A percentile compares a stretch with the other conserved stretches of the same genome.
These are phyloP conservation scores for Aureobasidium leucospermi DNA, from an alignment of 2,329 filamentous ascomycete genomes.

Conservation along the genomic window DNA sequence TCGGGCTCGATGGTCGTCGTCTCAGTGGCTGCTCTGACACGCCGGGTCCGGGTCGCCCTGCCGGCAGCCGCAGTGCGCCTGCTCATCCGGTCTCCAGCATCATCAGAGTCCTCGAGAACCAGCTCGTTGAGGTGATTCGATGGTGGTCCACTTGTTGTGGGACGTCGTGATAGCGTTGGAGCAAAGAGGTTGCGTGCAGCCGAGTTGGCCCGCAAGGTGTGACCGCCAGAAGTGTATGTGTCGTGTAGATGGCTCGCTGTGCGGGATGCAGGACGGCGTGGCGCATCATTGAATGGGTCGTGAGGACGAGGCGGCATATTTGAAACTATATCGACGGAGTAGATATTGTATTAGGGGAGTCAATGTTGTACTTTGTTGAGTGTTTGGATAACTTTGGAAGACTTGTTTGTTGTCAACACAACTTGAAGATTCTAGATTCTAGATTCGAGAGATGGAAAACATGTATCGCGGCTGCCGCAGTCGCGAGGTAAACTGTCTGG, in stretches of 20 bases:
- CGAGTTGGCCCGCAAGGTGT: conserved; percentile 3
- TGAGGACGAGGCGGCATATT: conserved; percentile 5
- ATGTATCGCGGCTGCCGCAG: too few species aligned
- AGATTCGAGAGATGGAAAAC: background rate
- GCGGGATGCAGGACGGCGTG: conserved; percentile 6
- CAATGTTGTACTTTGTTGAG: background rate
- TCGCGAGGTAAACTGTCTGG: too few species aligned
- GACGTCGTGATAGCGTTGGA: conserved; percentile 2
- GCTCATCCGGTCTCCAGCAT: conserved; percentile 1
- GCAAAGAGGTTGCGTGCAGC: conserved; percentile 14
- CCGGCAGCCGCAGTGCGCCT: background rate
- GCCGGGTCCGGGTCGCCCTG: background rate
- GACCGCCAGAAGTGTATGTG: background rate
- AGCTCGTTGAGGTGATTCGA: background rate
- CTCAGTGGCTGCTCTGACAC: conserved; percentile 3
- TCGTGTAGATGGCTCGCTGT: conserved; percentile 1
- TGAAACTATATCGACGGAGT: background rate
- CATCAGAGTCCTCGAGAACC: conserved; percentile 11
- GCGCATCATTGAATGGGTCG: conserved; percentile 9
- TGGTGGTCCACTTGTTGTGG: background rate
- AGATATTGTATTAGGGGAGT: too few species aligned
- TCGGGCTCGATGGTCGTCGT: conserved; percentile 7
- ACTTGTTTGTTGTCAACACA: background rate
- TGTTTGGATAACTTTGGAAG: background rate
- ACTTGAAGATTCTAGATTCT: background rate